Evolutionary conservation across 1,139 yeast genomes (phyloP).

Genomic region (Yamadazyma songkhlaensis): DNA sequence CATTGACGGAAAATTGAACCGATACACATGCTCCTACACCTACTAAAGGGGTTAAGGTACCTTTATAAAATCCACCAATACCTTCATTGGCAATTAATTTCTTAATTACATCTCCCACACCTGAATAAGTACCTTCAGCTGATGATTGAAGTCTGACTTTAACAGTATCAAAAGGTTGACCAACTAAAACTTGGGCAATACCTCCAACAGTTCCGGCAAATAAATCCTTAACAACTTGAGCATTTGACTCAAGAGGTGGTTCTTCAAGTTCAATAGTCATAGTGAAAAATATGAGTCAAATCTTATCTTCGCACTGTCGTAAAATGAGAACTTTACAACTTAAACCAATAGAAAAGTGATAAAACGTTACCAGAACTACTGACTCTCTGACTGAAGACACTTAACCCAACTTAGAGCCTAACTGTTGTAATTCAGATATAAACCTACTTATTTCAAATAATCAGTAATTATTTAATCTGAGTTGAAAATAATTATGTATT

Average conservation of each 20-base stretch:
- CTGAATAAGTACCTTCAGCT: conserved; percentile 69
- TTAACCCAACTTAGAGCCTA: no score
- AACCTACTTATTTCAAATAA: no score
- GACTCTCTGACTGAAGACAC: no score
- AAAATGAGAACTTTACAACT: no score
- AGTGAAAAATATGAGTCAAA: not conserved
- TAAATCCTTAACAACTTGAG: conserved; percentile 73
- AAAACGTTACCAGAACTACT: no score
- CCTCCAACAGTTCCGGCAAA: conserved; percentile 94
- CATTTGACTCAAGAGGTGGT: conserved; percentile 38
- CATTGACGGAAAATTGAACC: conserved; percentile 79
- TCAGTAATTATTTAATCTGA: no score
- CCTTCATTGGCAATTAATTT: conserved; percentile 75
- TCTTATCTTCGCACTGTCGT: not conserved
- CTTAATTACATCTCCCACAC: conserved; percentile 74
- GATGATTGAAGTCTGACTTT: conserved; percentile 90
- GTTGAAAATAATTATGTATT: no score
- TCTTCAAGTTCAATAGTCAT: conserved; percentile 50
- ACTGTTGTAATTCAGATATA: no score
- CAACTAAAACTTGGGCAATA: conserved; percentile 89
- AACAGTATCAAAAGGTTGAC: conserved; percentile 91
- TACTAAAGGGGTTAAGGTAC: conserved; percentile 77
- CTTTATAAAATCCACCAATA: conserved; percentile 78
- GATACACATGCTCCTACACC: conserved; percentile 96
- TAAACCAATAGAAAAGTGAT: no score